Percentiles rank a stretch among this genome's conserved stretches.
Evolutionary conservation across 371 early-diverging fungal species (phyloP).

Genomic region (Umbelopsis sp.): DNA sequence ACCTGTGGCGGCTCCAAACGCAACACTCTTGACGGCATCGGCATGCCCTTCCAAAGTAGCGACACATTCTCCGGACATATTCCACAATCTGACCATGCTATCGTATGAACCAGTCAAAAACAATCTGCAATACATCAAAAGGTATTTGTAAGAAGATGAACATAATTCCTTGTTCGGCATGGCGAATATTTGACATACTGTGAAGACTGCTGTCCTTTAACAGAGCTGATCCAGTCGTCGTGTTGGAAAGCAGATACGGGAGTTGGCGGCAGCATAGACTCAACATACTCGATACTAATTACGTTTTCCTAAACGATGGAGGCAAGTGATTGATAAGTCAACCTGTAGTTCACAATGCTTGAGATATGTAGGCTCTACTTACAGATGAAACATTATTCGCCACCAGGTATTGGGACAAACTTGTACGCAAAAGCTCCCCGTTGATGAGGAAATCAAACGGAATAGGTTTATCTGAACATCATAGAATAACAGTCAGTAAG

Average conservation of each 20-base stretch:
- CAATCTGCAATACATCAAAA: conserved; percentile 28
- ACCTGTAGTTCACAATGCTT: background rate
- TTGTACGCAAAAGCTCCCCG: conserved; percentile 82
- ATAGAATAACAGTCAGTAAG: background rate
- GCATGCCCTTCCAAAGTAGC: conserved; percentile 71
- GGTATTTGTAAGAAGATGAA: background rate
- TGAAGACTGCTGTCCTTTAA: conserved; percentile 49
- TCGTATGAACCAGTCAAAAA: conserved; percentile 89
- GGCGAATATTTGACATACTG: background rate
- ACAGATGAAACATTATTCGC: conserved; percentile 75
- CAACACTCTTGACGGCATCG: conserved; percentile 71
- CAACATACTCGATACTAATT: conserved; percentile 89
- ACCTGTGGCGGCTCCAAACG: conserved; percentile 40
- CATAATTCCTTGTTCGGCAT: background rate
- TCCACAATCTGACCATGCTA: conserved; percentile 83
- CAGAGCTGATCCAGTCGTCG: conserved; percentile 93
- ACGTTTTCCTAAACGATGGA: conserved; percentile 69
- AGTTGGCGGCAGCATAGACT: conserved; percentile 86
- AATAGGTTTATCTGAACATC: conserved; percentile 67
- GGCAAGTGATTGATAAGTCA: conserved; percentile 7
- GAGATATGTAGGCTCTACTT: conserved; percentile 23
- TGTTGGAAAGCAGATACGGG: conserved; percentile 77
- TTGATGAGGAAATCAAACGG: conserved; percentile 94
- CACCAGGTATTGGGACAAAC: conserved; percentile 75
- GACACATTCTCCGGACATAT: conserved; percentile 72